Evolutionary conservation across 257 asterid species (phyloP).

Genomic region (Nicotiana obtusifolia): DNA sequence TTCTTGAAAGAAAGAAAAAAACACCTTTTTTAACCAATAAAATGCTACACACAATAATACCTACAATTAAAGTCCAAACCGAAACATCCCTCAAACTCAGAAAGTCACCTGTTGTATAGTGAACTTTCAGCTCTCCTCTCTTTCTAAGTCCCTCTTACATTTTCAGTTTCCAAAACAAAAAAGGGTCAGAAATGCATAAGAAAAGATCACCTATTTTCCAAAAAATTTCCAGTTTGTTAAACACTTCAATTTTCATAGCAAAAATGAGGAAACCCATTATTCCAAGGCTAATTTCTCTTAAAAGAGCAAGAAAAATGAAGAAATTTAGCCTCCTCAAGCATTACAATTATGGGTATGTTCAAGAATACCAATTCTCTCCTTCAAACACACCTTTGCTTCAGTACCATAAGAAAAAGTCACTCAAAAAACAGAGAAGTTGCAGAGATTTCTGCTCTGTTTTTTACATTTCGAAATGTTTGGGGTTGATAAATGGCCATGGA

Average conservation of each 20-base stretch:
- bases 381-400: constrained; percentile 44
- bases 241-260: constrained; percentile 37
- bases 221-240: constrained; percentile 32
- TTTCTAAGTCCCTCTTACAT: too few relatives aligned
- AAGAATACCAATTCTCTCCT: constrained; percentile 65
- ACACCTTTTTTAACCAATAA: constrained; percentile 5
- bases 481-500: constrained; percentile 5
- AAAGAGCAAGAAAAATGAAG: constrained; percentile 27
- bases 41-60: constrained; percentile 7
- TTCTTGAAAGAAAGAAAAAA: background rate
- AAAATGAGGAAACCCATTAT: constrained; percentile 42
- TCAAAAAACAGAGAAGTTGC: constrained; percentile 20
- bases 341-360: constrained; percentile 35
- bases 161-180: background rate
- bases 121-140: background rate
- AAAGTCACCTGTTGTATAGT: background rate
- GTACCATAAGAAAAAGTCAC: constrained; percentile 7
- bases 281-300: constrained; percentile 27
- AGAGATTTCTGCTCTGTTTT: constrained; percentile 28
- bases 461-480: constrained; percentile 36
- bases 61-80: background rate
- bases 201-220: constrained; percentile 33
- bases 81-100: background rate
- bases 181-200: constrained; percentile 28
- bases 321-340: constrained; percentile 25